Evolutionary conservation across 805 yeast genomes (phyloP).

Genomic region (Nakazawaea ishiwadae): DNA sequence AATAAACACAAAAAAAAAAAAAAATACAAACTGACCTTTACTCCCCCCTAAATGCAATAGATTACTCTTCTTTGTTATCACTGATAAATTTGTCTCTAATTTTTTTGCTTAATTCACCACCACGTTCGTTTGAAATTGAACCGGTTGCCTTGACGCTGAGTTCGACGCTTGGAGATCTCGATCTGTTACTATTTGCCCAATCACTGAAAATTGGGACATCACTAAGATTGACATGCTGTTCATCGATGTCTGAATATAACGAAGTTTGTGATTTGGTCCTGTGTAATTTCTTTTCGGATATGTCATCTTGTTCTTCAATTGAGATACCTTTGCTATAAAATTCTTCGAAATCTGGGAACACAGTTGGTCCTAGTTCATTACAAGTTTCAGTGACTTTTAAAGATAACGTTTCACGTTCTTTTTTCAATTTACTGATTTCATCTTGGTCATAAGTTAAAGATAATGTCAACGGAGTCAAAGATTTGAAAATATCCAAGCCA

Average conservation of each 20-base stretch:
- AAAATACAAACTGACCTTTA: too few relatives aligned
- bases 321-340: conserved; percentile 12
- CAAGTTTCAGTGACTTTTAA: conserved; percentile 75
- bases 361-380: conserved; percentile 76
- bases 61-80: neutral
- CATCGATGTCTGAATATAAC: conserved; percentile 4
- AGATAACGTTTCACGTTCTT: conserved; percentile 57
- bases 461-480: conserved; percentile 70
- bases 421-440: conserved; percentile 51
- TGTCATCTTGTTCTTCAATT: conserved; percentile 15
- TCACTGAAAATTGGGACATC: conserved; percentile 31
- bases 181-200: conserved; percentile 3
- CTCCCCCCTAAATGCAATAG: too few relatives aligned
- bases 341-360: conserved; percentile 74
- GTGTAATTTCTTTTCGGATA: conserved; percentile 14
- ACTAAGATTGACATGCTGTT: conserved; percentile 17
- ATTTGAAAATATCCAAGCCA: conserved; percentile 86
- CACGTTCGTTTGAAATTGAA: neutral
- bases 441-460: conserved; percentile 50
- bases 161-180: conserved; percentile 4
- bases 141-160: too few relatives aligned
- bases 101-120: neutral
- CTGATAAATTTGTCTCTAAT: conserved; percentile 6
- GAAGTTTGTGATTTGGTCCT: conserved; percentile 15
- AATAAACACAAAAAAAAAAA: neutral